Percentiles rank a stretch among this genome's conserved stretches.
phyloP scores from a whole-genome alignment of 805 yeast genomes.

The Yamadazyma philogaea region DNA sequence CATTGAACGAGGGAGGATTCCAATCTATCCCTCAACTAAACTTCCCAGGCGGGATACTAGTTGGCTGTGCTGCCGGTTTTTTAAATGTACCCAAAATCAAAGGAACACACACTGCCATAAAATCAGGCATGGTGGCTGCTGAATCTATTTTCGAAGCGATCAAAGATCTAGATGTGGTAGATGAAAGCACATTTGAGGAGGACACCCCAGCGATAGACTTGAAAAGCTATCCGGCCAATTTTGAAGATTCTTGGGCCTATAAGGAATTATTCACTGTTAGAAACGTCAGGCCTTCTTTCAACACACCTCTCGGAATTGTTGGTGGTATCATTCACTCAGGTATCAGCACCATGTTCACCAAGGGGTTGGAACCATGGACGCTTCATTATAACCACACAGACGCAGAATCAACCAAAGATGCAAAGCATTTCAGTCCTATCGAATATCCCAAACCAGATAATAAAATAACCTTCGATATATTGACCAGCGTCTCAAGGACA shows the following conservation, averaged over 20 bases:
- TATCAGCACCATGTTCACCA: slow-evolving; percentile 69
- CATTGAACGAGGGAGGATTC: slow-evolving; percentile 94
- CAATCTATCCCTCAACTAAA: slow-evolving; percentile 88
- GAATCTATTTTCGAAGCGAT: slow-evolving; percentile 60
- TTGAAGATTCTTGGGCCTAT: slow-evolving; percentile 78
- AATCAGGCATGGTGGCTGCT: slow-evolving; percentile 93
- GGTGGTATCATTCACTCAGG: slow-evolving; percentile 89
- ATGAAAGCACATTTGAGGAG: slow-evolving; percentile 39
- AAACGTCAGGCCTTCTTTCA: slow-evolving; percentile 90
- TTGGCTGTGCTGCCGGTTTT: slow-evolving; percentile 96
- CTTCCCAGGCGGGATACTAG: slow-evolving; percentile 95
- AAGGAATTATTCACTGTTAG: slow-evolving; percentile 82
- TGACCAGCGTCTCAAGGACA: slow-evolving; percentile 94
- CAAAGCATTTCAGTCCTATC: slow-evolving; percentile 63
- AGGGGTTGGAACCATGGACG: slow-evolving; percentile 88
- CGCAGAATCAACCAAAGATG: slow-evolving; percentile 65
- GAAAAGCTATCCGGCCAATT: slow-evolving; percentile 57
- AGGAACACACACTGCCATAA: slow-evolving; percentile 97
- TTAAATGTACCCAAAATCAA: slow-evolving; percentile 96
- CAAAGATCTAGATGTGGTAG: slow-evolving; percentile 45
- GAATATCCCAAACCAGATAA: slow-evolving; percentile 96
- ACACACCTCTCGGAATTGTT: slow-evolving; percentile 64
- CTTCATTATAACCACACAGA: slow-evolving; percentile 68
- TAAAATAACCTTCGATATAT: slow-evolving; percentile 81
- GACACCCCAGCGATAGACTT: slow-evolving; percentile 40